A percentile compares a stretch with the other conserved stretches of the same genome.
These are phyloP conservation scores for Mortierella sp. DNA, from an alignment of 371 early-diverging fungal genomes.

Conservation along the genomic window DNA sequence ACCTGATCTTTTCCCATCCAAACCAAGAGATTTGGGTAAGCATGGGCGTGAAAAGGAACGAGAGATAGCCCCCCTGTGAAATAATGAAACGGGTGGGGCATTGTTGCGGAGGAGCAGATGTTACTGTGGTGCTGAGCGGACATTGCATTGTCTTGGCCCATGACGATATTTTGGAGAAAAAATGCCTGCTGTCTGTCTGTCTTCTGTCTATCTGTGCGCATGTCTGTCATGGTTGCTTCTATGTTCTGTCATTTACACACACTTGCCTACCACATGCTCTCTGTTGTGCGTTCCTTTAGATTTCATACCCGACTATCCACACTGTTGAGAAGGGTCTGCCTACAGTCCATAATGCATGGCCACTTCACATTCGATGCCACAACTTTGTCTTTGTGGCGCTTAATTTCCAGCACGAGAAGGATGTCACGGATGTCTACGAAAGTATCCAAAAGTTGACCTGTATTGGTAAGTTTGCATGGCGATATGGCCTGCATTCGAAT, in stretches of 20 bases:
- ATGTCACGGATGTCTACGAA: constrained; percentile 84
- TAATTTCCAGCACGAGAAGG: constrained; percentile 74
- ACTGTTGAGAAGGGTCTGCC: constrained; percentile 80
- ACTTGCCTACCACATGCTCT: background rate
- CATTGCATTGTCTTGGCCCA: background rate
- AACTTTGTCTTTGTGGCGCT: constrained; percentile 85
- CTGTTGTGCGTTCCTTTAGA: constrained; percentile 57
- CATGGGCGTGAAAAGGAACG: background rate
- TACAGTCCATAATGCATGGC: constrained; percentile 62
- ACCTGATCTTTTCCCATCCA: constrained; percentile 79
- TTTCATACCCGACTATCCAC: constrained; percentile 89
- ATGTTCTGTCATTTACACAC: background rate
- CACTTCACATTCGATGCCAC: constrained; percentile 80
- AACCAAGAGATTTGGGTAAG: constrained; percentile 81
- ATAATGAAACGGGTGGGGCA: background rate
- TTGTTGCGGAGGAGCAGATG: background rate
- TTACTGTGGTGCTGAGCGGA: background rate
- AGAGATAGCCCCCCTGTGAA: constrained; percentile 4
- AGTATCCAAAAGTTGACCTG: constrained; percentile 81
- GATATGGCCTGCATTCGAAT: background rate
- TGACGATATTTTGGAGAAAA: background rate
- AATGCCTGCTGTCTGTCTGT: background rate
- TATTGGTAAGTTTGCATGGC: constrained; percentile 60
- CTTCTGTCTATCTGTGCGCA: background rate
- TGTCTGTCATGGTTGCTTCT: background rate